Evolutionary conservation across 192 early-diverging fungal species (phyloP).

Genomic region (Coemansia sp.): DNA sequence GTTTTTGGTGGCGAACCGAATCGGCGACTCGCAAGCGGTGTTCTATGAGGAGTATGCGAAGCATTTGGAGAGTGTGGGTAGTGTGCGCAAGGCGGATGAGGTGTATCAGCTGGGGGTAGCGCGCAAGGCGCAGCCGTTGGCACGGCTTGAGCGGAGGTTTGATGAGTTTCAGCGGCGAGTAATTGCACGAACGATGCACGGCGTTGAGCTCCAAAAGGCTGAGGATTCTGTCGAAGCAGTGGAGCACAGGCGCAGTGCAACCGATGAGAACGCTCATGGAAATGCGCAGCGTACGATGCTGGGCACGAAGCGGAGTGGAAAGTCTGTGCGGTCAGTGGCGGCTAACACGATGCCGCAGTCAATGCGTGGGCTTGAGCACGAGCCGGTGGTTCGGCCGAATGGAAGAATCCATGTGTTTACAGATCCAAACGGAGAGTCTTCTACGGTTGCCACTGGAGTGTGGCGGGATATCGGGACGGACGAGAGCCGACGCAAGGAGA

Average conservation of each 20-base stretch:
- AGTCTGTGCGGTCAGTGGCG: constrained; percentile 22
- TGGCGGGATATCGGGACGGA: constrained; percentile 68
- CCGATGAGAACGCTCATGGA: constrained; percentile 8
- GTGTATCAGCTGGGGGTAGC: constrained; percentile 66
- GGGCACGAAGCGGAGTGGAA: constrained; percentile 22
- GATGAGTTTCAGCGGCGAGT: constrained; percentile 61
- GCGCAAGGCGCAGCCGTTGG: constrained; percentile 69
- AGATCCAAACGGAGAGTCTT: constrained; percentile 18
- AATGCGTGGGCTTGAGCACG: constrained; percentile 16
- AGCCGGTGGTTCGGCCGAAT: constrained; percentile 12
- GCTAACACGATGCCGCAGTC: constrained; percentile 36
- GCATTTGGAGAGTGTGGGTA: constrained; percentile 56
- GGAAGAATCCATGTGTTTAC: constrained; percentile 42
- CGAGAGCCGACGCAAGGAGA: constrained; percentile 67
- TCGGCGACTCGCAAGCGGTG: constrained; percentile 64
- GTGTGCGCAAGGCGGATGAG: constrained; percentile 59
- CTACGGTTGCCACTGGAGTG: neutral
- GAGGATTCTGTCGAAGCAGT: neutral
- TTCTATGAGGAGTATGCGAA: constrained; percentile 78
- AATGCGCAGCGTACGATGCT: constrained; percentile 30
- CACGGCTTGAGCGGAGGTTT: constrained; percentile 59
- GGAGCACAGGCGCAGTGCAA: neutral
- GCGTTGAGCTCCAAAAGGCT: constrained; percentile 1
- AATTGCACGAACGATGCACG: constrained; percentile 26
- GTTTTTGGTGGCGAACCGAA: constrained; percentile 69